A percentile compares a stretch with the other conserved stretches of the same genome.
Evolutionary conservation across 1,284 basidiomycete genomes (phyloP).

Genomic region (Cerioporus squamosus): DNA sequence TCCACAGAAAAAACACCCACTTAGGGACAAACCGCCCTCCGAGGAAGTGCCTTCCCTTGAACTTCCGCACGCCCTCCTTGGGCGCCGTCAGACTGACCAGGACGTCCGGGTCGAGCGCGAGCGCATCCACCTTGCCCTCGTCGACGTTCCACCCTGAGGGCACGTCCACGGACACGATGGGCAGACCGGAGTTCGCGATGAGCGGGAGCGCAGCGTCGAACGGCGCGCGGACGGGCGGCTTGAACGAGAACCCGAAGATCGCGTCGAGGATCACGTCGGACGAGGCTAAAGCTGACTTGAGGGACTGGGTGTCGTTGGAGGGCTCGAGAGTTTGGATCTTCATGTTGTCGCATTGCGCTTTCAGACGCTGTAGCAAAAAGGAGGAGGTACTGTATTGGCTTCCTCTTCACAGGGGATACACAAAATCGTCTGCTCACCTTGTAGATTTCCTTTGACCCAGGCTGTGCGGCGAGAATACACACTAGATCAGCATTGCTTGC

Average conservation of each 20-base stretch:
- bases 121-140: constrained; percentile 61
- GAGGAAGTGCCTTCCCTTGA: constrained; percentile 86
- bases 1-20: constrained; percentile 46
- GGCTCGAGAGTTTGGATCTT: constrained; percentile 70
- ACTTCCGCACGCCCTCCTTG: constrained; percentile 83
- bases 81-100: constrained; percentile 93
- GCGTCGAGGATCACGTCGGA: constrained; percentile 93
- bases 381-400: not conserved
- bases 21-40: constrained; percentile 91
- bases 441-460: constrained; percentile 89
- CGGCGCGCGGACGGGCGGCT: constrained; percentile 84
- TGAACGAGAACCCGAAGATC: constrained; percentile 98
- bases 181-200: constrained; percentile 66
- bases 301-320: constrained; percentile 50
- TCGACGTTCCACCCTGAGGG: constrained; percentile 97
- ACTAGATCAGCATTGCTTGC: not conserved
- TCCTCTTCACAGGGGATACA: not conserved
- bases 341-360: constrained; percentile 89
- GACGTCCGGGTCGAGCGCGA: constrained; percentile 75
- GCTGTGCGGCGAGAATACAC: constrained; percentile 46
- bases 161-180: constrained; percentile 93
- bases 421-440: constrained; percentile 45
- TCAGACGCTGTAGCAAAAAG: constrained; percentile 60
- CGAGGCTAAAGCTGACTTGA: constrained; percentile 56
- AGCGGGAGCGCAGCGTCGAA: constrained; percentile 81